Percentiles rank a stretch among this genome's conserved stretches.
Evolutionary conservation across 768 basidiomycete species (phyloP).

Genomic region (Pluteus cervinus): DNA sequence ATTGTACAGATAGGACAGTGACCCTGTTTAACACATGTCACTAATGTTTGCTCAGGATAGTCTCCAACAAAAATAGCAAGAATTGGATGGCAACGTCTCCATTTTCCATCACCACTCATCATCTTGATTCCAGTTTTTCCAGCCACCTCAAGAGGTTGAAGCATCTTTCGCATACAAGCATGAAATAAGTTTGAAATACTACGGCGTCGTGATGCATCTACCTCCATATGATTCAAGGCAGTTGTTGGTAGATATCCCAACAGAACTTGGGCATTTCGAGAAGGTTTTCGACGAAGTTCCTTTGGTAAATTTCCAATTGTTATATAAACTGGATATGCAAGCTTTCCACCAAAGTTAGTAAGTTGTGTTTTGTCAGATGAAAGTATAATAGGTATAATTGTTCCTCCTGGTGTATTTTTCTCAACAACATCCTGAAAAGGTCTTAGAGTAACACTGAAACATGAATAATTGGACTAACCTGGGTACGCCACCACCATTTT

Average conservation of each 20-base stretch:
- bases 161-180: constrained; percentile 21
- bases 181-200: constrained; percentile 29
- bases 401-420: constrained; percentile 15
- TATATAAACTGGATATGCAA: constrained; percentile 41
- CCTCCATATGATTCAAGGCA: constrained; percentile 22
- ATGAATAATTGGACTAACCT: constrained; percentile 23
- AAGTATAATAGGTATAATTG: constrained; percentile 37
- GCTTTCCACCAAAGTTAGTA: constrained; percentile 32
- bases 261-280: constrained; percentile 23
- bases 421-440: constrained; percentile 16
- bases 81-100: no score
- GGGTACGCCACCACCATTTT: constrained; percentile 47
- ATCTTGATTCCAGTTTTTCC: constrained; percentile 19
- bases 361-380: constrained; percentile 41
- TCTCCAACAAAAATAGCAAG: no score
- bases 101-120: no score
- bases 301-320: constrained; percentile 43
- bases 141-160: constrained; percentile 20
- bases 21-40: constrained; percentile 9
- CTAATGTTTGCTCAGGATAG: constrained; percentile 16
- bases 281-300: constrained; percentile 29
- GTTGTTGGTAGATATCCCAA: constrained; percentile 35
- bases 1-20: constrained; percentile 9
- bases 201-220: constrained; percentile 15
- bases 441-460: neutral